These are phyloP conservation scores for Penicillium brasilianum DNA, from an alignment of 2,329 filamentous ascomycete species.

Conservation along the genomic window DNA sequence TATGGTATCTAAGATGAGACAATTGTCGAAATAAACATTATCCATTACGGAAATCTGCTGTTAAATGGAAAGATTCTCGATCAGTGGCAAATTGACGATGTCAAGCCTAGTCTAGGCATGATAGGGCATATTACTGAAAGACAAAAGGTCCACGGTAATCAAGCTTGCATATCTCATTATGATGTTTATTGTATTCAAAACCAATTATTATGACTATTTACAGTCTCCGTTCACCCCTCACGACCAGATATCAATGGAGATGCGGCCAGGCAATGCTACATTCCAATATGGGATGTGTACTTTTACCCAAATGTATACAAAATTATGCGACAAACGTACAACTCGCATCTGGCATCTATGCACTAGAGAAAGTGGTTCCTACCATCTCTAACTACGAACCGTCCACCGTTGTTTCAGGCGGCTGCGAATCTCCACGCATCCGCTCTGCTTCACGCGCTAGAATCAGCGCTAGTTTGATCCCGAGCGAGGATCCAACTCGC, in stretches of 20 bases:
- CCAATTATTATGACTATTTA: neutral
- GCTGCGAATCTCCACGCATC: constrained; percentile 9
- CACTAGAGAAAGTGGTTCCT: neutral
- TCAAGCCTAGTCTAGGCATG: too few relatives aligned
- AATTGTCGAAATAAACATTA: too few relatives aligned
- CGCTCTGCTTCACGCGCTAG: constrained; percentile 31
- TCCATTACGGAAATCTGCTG: too few relatives aligned
- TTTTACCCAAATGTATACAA: neutral
- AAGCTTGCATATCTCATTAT: too few relatives aligned
- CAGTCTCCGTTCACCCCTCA: neutral
- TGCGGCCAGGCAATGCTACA: neutral
- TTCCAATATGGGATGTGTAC: neutral
- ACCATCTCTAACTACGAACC: neutral
- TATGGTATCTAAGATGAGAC: too few relatives aligned
- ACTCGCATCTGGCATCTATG: too few relatives aligned
- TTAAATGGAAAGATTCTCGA: too few relatives aligned
- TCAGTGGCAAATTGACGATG: too few relatives aligned
- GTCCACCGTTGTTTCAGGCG: constrained; percentile 2
- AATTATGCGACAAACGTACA: neutral
- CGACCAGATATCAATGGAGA: neutral
- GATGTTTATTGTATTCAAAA: neutral
- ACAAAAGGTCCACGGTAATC: too few relatives aligned
- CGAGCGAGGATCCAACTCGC: constrained; percentile 38
- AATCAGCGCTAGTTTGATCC: constrained; percentile 42
- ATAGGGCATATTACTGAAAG: too few relatives aligned